Evolutionary conservation across 208 protist species (phyloP).

Genomic region (Naegleria gruberi): DNA sequence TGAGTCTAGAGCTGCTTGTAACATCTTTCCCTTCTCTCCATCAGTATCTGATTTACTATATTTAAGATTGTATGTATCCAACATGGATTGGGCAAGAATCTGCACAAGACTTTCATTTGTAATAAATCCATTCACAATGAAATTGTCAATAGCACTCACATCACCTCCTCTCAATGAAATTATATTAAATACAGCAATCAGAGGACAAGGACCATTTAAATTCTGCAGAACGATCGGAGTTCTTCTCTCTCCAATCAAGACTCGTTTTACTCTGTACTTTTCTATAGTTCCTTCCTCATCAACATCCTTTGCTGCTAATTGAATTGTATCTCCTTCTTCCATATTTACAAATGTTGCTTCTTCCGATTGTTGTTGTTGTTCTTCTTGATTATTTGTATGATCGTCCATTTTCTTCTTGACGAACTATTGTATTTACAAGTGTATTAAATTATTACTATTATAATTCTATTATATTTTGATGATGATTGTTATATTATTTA

Average conservation of each 20-base stretch:
- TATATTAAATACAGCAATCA: conserved; percentile 6
- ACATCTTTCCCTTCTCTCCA: not conserved
- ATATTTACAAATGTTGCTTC: no score
- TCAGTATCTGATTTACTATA: not conserved
- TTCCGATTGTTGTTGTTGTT: no score
- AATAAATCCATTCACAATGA: not conserved
- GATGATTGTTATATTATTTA: no score
- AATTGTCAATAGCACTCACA: conserved; percentile 2
- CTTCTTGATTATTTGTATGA: no score
- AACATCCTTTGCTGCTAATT: not conserved
- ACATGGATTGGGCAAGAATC: not conserved
- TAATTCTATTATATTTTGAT: no score
- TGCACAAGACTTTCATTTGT: not conserved
- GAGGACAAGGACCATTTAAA: conserved; percentile 22
- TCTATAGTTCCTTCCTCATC: not conserved
- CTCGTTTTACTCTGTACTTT: not conserved
- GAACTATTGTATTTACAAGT: no score
- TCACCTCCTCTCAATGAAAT: not conserved
- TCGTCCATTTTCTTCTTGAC: no score
- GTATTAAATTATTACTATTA: no score
- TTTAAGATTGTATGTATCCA: not conserved
- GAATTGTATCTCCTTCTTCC: no score
- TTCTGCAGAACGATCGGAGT: not conserved
- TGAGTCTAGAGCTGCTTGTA: not conserved
- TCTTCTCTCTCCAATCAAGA: not conserved